Percentiles rank a stretch among this genome's conserved stretches.
Conservation (phyloP, 1,139 yeast species). For the Kazachstania sp. region DNA sequence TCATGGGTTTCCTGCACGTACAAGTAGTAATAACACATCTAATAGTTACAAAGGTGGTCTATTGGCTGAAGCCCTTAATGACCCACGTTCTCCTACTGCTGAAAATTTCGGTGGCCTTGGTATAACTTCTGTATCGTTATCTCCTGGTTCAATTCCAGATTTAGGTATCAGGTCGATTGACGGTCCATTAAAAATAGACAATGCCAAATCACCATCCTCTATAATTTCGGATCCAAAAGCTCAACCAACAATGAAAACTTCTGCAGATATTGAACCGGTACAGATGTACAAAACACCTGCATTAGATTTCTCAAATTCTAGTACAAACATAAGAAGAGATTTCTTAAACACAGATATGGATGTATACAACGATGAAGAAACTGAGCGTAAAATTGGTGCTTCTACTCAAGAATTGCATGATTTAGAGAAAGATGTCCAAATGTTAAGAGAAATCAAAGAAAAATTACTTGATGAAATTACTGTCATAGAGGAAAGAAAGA, state of each 20-base stretch:
- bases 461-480: conserved; percentile 12
- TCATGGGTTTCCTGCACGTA: background rate
- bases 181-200: background rate
- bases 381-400: background rate
- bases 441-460: conserved; percentile 18
- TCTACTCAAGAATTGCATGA: conserved; percentile 16
- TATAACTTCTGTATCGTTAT: background rate
- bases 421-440: conserved; percentile 30
- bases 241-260: background rate
- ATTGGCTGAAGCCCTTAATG: conserved; percentile 1
- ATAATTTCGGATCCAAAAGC: background rate
- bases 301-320: background rate
- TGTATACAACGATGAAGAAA: background rate
- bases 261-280: background rate
- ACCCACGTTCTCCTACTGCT: background rate
- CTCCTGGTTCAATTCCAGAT: background rate
- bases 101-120: background rate
- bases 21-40: background rate
- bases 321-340: background rate
- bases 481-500: background rate
- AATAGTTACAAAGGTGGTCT: background rate
- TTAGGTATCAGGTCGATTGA: background rate
- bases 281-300: conserved; percentile 2
- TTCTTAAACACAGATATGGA: background rate
- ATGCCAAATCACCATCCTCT: background rate